Conservation (phyloP, 1,139 yeast species). For the Yamadazyma sp. region DNA sequence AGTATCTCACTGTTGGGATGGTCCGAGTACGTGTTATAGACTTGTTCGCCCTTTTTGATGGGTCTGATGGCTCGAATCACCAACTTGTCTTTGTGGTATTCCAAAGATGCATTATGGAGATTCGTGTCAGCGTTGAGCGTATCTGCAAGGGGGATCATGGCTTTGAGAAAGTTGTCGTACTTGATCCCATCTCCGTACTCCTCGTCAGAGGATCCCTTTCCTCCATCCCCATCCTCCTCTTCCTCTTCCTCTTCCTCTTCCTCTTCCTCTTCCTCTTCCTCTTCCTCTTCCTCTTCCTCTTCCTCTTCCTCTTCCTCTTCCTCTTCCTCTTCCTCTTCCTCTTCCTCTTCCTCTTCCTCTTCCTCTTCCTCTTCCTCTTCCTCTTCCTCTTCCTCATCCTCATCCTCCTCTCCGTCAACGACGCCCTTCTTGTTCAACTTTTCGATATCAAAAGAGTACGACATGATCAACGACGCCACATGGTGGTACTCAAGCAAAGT, state of each 20-base stretch:
- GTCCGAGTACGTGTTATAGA: constrained; percentile 87
- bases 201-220: constrained; percentile 19
- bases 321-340: constrained; percentile 5
- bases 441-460: constrained; percentile 45
- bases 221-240: neutral
- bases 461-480: constrained; percentile 60
- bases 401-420: constrained; percentile 19
- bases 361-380: constrained; percentile 19
- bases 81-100: constrained; percentile 44
- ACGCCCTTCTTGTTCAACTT: constrained; percentile 15
- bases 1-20: constrained; percentile 86
- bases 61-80: constrained; percentile 69
- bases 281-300: constrained; percentile 20
- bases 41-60: constrained; percentile 67
- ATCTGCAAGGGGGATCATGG: constrained; percentile 94
- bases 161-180: constrained; percentile 56
- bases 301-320: constrained; percentile 19
- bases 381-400: constrained; percentile 18
- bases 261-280: too few relatives aligned
- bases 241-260: constrained; percentile 1
- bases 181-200: constrained; percentile 24
- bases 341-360: neutral
- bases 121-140: constrained; percentile 83
- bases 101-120: constrained; percentile 72
- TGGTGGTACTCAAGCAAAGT: constrained; percentile 61